A percentile compares a stretch with the other conserved stretches of the same genome.
These are phyloP conservation scores for Volvariella volvacea DNA, from an alignment of 1,284 basidiomycete genomes.

Conservation along the genomic window DNA sequence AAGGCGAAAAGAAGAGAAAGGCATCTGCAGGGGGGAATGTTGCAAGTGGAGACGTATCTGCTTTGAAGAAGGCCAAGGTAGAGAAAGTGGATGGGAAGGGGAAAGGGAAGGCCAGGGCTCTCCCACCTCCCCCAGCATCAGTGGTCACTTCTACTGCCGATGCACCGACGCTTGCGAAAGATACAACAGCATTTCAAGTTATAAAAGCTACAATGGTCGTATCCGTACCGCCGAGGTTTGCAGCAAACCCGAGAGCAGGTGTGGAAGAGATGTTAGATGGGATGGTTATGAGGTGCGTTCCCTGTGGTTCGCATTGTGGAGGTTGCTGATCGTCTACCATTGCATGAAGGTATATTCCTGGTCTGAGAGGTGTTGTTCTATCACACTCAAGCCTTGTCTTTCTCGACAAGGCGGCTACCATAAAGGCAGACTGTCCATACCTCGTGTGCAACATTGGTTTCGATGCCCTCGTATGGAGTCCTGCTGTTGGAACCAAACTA, in stretches of 20 bases:
- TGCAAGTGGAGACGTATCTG: conserved; percentile 23
- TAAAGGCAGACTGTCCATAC: conserved; percentile 86
- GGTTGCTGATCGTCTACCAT: conserved; percentile 3
- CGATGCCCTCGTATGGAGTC: conserved; percentile 87
- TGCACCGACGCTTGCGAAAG: too few species aligned
- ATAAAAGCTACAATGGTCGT: conserved; percentile 63
- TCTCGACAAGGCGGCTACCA: conserved; percentile 56
- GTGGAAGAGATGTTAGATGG: conserved; percentile 87
- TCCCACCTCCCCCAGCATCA: too few species aligned
- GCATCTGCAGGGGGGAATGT: conserved; percentile 22
- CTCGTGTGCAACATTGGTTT: conserved; percentile 74
- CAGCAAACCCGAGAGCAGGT: conserved; percentile 62
- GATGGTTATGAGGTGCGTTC: conserved; percentile 84
- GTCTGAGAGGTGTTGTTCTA: conserved; percentile 83
- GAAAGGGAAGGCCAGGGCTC: conserved; percentile 23
- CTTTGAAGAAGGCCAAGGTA: conserved; percentile 22
- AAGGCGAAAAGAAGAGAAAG: conserved; percentile 45
- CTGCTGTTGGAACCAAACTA: conserved; percentile 78
- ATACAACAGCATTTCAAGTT: conserved; percentile 51
- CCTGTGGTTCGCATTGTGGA: neutral
- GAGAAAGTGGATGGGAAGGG: conserved; percentile 21
- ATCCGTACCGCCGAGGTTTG: conserved; percentile 81
- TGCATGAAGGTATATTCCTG: conserved; percentile 74
- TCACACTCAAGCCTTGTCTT: conserved; percentile 80
- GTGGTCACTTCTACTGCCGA: too few species aligned